These are phyloP conservation scores for Ceratocystis diversiconidia DNA, from an alignment of 2,329 filamentous ascomycete genomes.

Conservation along the genomic window DNA sequence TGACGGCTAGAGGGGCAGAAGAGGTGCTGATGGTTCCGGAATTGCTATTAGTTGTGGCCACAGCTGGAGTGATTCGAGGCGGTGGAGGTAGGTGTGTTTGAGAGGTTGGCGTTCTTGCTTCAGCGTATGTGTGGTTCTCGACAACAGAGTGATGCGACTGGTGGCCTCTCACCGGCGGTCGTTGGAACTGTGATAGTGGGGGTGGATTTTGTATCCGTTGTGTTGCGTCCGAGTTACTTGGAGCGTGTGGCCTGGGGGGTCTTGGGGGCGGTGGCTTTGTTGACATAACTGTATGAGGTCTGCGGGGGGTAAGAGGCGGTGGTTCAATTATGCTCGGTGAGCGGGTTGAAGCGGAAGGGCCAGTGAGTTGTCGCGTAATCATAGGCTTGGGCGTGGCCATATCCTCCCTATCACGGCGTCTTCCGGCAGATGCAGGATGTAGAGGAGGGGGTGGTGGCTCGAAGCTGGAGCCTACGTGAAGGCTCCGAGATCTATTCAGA, in stretches of 20 bases:
- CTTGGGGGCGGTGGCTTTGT: slow-evolving; percentile 15
- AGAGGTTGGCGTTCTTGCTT: slow-evolving; percentile 2
- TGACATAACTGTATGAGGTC: slow-evolving; percentile 9
- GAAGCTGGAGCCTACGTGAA: slow-evolving; percentile 15
- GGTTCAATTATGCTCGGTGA: slow-evolving; percentile 11
- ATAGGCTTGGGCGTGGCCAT: slow-evolving; percentile 7
- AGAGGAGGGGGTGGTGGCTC: slow-evolving; percentile 17
- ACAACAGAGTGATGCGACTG: slow-evolving; percentile 17
- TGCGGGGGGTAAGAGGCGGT: slow-evolving; percentile 12
- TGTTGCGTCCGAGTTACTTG: slow-evolving; percentile 8
- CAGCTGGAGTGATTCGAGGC: slow-evolving; percentile 12
- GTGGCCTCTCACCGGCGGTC: slow-evolving; percentile 13
- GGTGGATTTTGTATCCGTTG: not conserved
- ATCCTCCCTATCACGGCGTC: slow-evolving; percentile 15
- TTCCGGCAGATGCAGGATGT: slow-evolving; percentile 9
- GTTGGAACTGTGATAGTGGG: slow-evolving; percentile 11
- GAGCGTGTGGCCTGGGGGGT: slow-evolving; percentile 10
- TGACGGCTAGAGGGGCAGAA: slow-evolving; percentile 15
- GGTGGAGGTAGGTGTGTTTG: slow-evolving; percentile 10
- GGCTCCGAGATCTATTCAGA: slow-evolving; percentile 17
- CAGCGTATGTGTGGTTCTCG: slow-evolving; percentile 7
- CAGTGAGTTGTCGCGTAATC: slow-evolving; percentile 16
- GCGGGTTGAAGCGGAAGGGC: slow-evolving; percentile 11
- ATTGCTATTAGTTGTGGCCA: slow-evolving; percentile 20
- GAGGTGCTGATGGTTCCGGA: slow-evolving; percentile 18